Conservation (phyloP, 495 filamentous ascomycete species). For the Trichoderma reesei region DNA sequence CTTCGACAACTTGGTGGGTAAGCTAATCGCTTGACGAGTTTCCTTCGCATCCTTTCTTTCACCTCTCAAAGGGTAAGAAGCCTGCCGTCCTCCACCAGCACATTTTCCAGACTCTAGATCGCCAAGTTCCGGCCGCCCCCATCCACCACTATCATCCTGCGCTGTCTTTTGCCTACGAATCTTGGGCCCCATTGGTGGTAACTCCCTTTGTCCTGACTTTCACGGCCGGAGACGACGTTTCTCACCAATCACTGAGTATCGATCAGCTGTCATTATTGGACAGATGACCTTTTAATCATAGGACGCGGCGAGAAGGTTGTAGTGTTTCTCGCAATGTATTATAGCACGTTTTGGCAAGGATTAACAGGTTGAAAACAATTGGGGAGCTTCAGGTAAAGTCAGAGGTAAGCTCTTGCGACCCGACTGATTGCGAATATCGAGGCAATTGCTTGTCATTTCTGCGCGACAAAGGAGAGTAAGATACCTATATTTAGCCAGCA, state of each 20-base stretch:
- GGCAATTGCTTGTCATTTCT: conserved; percentile 9
- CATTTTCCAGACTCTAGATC: background rate
- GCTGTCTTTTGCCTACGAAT: background rate
- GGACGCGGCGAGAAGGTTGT: background rate
- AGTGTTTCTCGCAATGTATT: background rate
- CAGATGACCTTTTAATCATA: conserved; percentile 1
- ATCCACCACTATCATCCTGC: background rate
- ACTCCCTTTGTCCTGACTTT: background rate
- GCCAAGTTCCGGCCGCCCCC: background rate
- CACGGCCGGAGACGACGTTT: background rate
- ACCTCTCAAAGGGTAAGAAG: conserved; percentile 52
- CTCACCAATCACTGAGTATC: conserved; percentile 1
- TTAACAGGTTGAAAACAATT: conserved; percentile 2
- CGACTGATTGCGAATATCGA: conserved; percentile 23
- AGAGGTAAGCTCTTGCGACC: conserved; percentile 50
- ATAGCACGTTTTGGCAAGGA: conserved; percentile 7
- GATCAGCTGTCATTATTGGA: background rate
- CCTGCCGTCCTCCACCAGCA: background rate
- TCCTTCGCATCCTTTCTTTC: conserved; percentile 24
- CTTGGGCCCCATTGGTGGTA: background rate
- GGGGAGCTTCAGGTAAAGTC: conserved; percentile 48
- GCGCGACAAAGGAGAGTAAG: background rate
- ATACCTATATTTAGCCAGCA: background rate
- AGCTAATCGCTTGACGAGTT: conserved; percentile 17
- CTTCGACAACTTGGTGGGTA: conserved; percentile 34